phyloP scores from a whole-genome alignment of 768 basidiomycete species.

The Panellus pusillus region DNA sequence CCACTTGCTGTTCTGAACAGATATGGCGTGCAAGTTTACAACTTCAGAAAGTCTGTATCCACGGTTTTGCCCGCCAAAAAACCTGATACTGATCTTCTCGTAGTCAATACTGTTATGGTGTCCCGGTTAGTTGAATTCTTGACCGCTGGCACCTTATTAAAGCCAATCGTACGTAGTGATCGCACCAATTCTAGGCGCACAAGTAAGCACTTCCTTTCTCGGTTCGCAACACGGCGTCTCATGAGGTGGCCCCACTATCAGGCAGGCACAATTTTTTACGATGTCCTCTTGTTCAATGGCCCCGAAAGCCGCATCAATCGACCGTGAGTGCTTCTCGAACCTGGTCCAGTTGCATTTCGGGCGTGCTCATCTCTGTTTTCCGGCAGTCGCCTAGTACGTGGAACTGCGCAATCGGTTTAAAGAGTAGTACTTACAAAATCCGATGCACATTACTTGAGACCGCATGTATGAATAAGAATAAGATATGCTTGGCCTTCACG shows the following conservation, averaged over 20 bases:
- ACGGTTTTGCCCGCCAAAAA: not conserved
- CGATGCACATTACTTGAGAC: no score
- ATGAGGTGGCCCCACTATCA: conserved; percentile 29
- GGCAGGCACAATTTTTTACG: conserved; percentile 57
- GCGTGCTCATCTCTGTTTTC: no score
- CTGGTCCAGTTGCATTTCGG: no score
- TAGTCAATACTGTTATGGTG: conserved; percentile 77
- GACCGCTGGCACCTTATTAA: no score
- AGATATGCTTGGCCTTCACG: no score
- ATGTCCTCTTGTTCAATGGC: conserved; percentile 59
- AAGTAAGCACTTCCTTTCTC: not conserved
- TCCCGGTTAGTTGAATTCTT: conserved; percentile 26
- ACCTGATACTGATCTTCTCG: conserved; percentile 15
- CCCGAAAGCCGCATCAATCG: conserved; percentile 52
- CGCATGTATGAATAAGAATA: no score
- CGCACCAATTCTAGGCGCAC: conserved; percentile 56
- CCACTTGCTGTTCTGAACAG: no score
- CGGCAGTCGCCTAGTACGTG: no score
- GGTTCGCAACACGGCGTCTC: not conserved
- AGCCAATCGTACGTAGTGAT: conserved; percentile 30
- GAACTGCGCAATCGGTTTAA: no score
- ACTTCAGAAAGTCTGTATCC: conserved; percentile 39
- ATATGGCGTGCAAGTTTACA: conserved; percentile 48
- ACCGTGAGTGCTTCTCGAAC: conserved; percentile 36
- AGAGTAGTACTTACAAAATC: no score